Conservation (phyloP, 495 filamentous ascomycete species). For the Penicillium verhagenii region DNA sequence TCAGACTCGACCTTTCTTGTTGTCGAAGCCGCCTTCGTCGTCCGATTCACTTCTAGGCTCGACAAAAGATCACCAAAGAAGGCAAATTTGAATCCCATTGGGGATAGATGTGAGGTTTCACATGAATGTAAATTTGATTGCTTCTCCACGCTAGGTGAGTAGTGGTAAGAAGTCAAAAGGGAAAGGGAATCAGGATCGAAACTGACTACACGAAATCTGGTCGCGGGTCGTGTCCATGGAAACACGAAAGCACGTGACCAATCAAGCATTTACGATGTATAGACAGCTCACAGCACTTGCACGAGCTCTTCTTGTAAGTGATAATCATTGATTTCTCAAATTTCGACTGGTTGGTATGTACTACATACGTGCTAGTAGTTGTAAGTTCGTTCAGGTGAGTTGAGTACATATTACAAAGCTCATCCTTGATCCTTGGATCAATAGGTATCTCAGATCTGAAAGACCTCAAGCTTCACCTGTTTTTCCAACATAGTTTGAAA, state of each 20-base stretch:
- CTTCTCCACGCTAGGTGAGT: neutral
- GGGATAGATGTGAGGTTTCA: neutral
- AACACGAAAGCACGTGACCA: neutral
- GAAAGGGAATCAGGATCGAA: neutral
- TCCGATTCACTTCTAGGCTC: conserved; percentile 45
- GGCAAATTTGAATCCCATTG: conserved; percentile 63
- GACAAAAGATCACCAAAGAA: conserved; percentile 62
- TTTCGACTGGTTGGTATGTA: no score
- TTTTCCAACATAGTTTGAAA: no score
- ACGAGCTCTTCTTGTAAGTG: no score
- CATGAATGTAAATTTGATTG: neutral
- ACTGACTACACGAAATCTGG: neutral
- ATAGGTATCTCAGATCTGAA: no score
- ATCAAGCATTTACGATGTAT: no score
- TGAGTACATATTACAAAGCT: no score
- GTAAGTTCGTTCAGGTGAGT: no score
- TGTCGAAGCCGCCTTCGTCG: conserved; percentile 37
- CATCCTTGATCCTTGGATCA: no score
- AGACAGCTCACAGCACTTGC: no score
- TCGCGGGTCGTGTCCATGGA: neutral
- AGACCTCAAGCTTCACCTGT: no score
- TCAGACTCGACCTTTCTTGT: conserved; percentile 32
- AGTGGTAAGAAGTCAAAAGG: neutral
- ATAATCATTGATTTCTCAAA: no score
- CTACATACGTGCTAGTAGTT: no score